phyloP scores from a whole-genome alignment of 2,329 filamentous ascomycete species.

The Fusarium heterosporum region DNA sequence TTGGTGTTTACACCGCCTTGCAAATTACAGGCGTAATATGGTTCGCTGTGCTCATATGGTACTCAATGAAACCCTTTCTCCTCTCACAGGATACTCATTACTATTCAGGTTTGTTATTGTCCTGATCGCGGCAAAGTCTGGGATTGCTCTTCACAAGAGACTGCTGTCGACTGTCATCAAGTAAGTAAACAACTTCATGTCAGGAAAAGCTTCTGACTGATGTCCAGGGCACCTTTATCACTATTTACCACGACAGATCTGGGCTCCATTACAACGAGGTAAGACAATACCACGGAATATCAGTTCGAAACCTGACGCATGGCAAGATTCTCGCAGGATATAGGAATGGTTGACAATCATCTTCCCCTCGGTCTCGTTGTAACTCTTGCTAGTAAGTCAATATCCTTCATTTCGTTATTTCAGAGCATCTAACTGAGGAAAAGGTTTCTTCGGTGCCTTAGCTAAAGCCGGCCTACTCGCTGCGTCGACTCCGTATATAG shows the following conservation, averaged over 20 bases:
- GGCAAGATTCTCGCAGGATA: conserved; percentile 57
- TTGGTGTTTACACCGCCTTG: conserved; percentile 44
- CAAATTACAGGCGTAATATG: conserved; percentile 40
- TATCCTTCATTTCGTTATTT: not conserved
- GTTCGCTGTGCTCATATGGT: conserved; percentile 43
- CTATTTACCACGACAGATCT: conserved; percentile 56
- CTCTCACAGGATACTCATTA: not conserved
- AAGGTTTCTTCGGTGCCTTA: conserved; percentile 51
- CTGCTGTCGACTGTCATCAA: conserved; percentile 43
- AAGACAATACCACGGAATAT: not conserved
- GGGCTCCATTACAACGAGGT: conserved; percentile 57
- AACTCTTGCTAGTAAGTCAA: conserved; percentile 51
- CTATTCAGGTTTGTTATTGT: conserved; percentile 47
- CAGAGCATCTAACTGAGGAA: conserved; percentile 2
- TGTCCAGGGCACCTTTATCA: conserved; percentile 51
- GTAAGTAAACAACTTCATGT: not conserved
- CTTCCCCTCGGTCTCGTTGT: conserved; percentile 53
- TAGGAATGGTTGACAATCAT: conserved; percentile 57
- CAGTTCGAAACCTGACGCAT: not conserved
- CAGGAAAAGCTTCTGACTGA: conserved; percentile 12
- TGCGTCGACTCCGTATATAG: conserved; percentile 49
- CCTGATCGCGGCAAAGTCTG: conserved; percentile 45
- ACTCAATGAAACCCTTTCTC: not conserved
- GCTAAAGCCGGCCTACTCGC: conserved; percentile 45
- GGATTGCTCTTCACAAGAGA: conserved; percentile 42